These are phyloP conservation scores for Phytophthora ramorum DNA, from an alignment of 352 stramenopile genomes.

Conservation along the genomic window DNA sequence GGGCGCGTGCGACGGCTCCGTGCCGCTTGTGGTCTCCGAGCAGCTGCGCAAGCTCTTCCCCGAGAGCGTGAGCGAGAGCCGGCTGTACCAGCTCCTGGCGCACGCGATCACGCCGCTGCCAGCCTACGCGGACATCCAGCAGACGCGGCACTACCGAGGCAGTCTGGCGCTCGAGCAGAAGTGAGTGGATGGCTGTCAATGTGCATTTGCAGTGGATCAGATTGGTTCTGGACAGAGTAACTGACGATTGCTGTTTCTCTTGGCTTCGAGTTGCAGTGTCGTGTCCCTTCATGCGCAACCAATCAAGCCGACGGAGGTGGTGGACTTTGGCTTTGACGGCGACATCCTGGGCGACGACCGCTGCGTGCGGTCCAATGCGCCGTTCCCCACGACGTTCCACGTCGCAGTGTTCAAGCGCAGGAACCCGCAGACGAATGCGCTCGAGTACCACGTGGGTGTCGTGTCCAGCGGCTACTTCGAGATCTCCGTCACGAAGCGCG, in stretches of 20 bases:
- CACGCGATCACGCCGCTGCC: slow-evolving; percentile 39
- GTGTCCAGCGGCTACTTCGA: slow-evolving; percentile 47
- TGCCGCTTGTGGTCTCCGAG: slow-evolving; percentile 24
- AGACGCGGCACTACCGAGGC: slow-evolving; percentile 38
- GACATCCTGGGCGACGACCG: slow-evolving; percentile 44
- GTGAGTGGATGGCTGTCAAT: slow-evolving; percentile 16
- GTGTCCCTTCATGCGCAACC: slow-evolving; percentile 31
- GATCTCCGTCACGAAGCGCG: slow-evolving; percentile 39
- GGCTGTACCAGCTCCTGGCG: slow-evolving; percentile 41
- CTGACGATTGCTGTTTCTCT: slow-evolving; percentile 1
- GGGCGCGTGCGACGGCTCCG: slow-evolving; percentile 13
- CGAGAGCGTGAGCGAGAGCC: slow-evolving; percentile 28
- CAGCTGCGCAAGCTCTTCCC: slow-evolving; percentile 36
- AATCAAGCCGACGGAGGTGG: slow-evolving; percentile 21
- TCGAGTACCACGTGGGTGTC: slow-evolving; percentile 43
- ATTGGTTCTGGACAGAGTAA: background rate
- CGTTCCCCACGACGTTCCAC: slow-evolving; percentile 45
- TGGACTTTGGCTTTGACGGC: slow-evolving; percentile 39
- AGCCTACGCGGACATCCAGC: slow-evolving; percentile 41
- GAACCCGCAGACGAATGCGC: slow-evolving; percentile 18
- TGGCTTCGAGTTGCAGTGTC: slow-evolving; percentile 27
- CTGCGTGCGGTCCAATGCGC: slow-evolving; percentile 38
- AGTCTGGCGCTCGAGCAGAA: slow-evolving; percentile 38
- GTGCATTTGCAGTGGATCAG: background rate
- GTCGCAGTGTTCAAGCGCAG: slow-evolving; percentile 43